Evolutionary conservation across 2,329 filamentous ascomycete genomes (phyloP).

Genomic region (Cladosporium sp.): DNA sequence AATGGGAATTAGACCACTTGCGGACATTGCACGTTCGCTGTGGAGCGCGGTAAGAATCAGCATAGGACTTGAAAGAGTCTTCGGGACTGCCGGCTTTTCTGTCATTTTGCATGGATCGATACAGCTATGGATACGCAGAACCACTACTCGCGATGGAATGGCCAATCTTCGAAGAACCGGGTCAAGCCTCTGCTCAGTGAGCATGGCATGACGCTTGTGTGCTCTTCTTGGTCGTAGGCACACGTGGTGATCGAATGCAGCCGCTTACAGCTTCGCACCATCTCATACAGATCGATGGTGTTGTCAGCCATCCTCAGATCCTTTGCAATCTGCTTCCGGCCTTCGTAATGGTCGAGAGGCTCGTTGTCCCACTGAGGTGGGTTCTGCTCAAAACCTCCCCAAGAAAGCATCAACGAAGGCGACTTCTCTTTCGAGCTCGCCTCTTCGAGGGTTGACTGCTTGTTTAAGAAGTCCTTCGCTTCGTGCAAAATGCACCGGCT

Average conservation of each 20-base stretch:
- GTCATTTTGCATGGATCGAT: background rate
- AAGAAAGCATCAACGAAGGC: constrained; percentile 31
- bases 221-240: constrained; percentile 31
- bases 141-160: background rate
- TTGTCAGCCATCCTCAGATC: constrained; percentile 28
- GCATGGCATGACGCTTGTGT: constrained; percentile 30
- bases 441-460: constrained; percentile 24
- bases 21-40: background rate
- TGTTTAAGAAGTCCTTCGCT: constrained; percentile 23
- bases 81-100: no score
- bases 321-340: constrained; percentile 16
- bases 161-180: constrained; percentile 14
- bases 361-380: constrained; percentile 28
- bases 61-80: background rate
- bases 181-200: constrained; percentile 22
- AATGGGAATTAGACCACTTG: background rate
- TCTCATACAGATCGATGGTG: constrained; percentile 20
- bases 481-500: constrained; percentile 33
- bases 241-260: constrained; percentile 18
- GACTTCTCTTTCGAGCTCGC: background rate
- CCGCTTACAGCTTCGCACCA: constrained; percentile 15
- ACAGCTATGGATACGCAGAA: background rate
- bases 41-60: background rate
- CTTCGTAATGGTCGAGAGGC: constrained; percentile 29
- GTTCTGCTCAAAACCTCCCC: constrained; percentile 34